Evolutionary conservation across 176 grass and related monocot genomes (phyloP), one percentile per base, ranked within the genome.

Genomic region (Stipa capillata): DNA sequence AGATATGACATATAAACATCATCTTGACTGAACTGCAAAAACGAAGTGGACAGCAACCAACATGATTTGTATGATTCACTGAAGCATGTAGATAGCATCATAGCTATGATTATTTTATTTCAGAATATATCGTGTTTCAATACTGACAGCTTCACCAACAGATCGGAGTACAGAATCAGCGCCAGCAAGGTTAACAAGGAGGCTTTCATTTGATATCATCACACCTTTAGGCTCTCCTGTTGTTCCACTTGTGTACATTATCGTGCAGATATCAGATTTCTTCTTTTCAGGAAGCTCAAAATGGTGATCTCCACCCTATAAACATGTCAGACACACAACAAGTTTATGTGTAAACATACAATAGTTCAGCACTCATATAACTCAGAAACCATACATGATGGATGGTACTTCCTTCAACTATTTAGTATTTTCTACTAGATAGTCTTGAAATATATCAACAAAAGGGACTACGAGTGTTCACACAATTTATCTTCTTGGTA

Each of bases 181-280:
- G 17, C 95, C 95, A 37, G 27, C n/a, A 3, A 91, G 80, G 24
- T 88, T 87, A 76, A 80, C n/a, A 65, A 94, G 64, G 36, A 94
- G 82, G 81, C 85, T 92, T 72, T 87, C 89, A 67, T 98, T 94
- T 17, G 87, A 90, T 87, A 98, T 49, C 89, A 98, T 73, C 24
- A 98, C 95, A 45, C 92, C 95, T 85, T 98, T 98, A 41, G 95
- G 95, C 32, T 98, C 92, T 65, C 95, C 95, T 49, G 95, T 98
- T 66, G 95, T 98, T 73, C 95, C 92, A 12, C 95, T 97, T 44
- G 95, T 98, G 82, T 98, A 98, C 95, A 98, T 98, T 79, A 94
- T 89, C 0, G 85, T 94, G 55, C 87, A 94, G 49, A 98, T 88
- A 73, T 98, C 95, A 15, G 90, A 83, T 79, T 69, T 94, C 54